phyloP scores from a whole-genome alignment of 129 eudicot genomes.

The Escallonia rubra region DNA sequence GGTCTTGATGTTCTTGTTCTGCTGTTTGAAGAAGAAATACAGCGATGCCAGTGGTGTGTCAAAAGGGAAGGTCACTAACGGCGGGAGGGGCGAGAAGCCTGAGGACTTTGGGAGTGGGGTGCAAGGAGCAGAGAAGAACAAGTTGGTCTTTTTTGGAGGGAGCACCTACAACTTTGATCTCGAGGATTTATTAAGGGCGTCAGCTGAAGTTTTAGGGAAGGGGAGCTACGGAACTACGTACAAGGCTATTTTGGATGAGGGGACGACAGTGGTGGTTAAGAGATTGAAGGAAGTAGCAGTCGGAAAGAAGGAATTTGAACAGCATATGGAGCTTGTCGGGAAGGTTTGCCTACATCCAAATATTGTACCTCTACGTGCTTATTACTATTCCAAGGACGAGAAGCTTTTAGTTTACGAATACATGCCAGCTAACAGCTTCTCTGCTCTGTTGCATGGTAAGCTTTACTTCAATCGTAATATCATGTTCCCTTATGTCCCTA shows the following conservation, averaged over 20 bases:
- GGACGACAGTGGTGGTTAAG: slow-evolving; percentile 79
- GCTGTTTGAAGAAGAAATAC: slow-evolving; percentile 51
- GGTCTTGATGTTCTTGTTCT: slow-evolving; percentile 26
- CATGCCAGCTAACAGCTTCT: slow-evolving; percentile 69
- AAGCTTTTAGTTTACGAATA: slow-evolving; percentile 89
- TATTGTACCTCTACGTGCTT: slow-evolving; percentile 63
- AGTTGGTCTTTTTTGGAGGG: slow-evolving; percentile 69
- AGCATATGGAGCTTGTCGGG: slow-evolving; percentile 70
- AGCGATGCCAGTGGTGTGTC: slow-evolving; percentile 25
- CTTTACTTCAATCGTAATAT: neutral
- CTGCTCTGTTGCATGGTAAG: slow-evolving; percentile 77
- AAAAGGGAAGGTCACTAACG: slow-evolving; percentile 42
- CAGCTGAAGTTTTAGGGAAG: slow-evolving; percentile 96
- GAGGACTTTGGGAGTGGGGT: slow-evolving; percentile 90
- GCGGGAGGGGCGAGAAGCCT: slow-evolving; percentile 51
- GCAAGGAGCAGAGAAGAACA: slow-evolving; percentile 81
- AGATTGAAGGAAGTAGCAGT: slow-evolving; percentile 69
- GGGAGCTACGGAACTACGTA: slow-evolving; percentile 88
- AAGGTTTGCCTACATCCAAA: slow-evolving; percentile 59
- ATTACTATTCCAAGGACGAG: slow-evolving; percentile 89
- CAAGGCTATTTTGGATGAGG: slow-evolving; percentile 78
- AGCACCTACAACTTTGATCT: slow-evolving; percentile 71
- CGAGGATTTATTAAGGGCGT: slow-evolving; percentile 92
- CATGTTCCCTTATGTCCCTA: too few relatives aligned
- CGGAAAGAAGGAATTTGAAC: slow-evolving; percentile 78